Evolutionary conservation across 805 yeast genomes (phyloP), one percentile per base, ranked within the genome.

Genomic region (Pichia nanzhaoensis): DNA sequence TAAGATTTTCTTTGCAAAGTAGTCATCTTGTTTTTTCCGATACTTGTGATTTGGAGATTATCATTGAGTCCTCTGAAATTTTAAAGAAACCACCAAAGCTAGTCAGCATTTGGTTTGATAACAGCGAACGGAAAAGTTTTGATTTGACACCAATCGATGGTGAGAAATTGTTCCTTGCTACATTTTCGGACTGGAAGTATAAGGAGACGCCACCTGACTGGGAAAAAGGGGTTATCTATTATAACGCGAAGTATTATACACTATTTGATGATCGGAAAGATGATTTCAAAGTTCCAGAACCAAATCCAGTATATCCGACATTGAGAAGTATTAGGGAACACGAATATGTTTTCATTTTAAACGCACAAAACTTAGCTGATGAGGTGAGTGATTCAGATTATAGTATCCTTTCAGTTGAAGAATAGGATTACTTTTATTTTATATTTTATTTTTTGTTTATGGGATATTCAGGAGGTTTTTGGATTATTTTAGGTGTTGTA

Each of bases 331-430:
- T 12, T 14, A 13, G 24, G 8, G 46, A 43, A 27, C 24, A 9
- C 10, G 46, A 43, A 8, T 43, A 43, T 27, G 42, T 43, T 14
- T 33, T 37, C 28, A 34, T 43, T 19, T 43, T 42, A 16, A 20
- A 34, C 5, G 33, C 42, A 2, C 31, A 38, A 34, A 33, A 27
- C 14, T 34, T 34, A 14, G 42, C 19, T 7, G 42, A 30, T 7
- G 37, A 41, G 22, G 40, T 28, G 2, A 27, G 4, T 28, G 39
- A 34, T 4, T 44, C 47, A 2, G 43, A 39, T 28, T 39, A 39
- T n/a, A 44, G 47, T 27, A 33, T 43, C n/a, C 37, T 43, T 12
- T 43, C 46, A 3, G 21, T 37, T 20, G 46, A 43, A 16, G 46
- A 43, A 4, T 17, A 17, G 4, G 34, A 16, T 6, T 24, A 8